Base-by-base conservation (phyloP, 225 moss, liverwort and hornwort genomes). In the Pleurozium schreberi region DNA sequence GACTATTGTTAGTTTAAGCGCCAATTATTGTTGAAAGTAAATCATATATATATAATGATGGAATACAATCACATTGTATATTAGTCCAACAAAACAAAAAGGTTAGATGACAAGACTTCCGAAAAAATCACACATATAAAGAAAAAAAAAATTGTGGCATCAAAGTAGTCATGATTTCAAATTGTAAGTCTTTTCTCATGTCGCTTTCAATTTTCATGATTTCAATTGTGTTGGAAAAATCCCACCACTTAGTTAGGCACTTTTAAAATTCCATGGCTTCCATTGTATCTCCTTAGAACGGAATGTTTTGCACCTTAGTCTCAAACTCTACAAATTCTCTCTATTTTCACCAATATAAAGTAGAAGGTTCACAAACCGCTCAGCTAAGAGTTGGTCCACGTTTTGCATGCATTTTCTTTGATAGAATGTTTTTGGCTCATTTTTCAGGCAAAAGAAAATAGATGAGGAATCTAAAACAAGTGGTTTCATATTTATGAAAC, bases 1-100 rank as follows among this genome's bases (percentile, higher is more conserved):
- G 9, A 36, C 0, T n/a, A n/a, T 0, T 3, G 0, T 36, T 49
- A 3, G 9, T 2, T 17, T 68, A 1, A 74, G 18, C 0, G 0
- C n/a, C n/a, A n/a, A 5, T 15, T 28, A 42, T 8, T 26, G 8
- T 34, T 75, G 14, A 36, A 76, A 78, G 38, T 6, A 38, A 26
- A 57, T n/a, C 10, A 26, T 17, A 17, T n/a, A n/a, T 38, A n/a
- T 78, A 1, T 38, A 36, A 3, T 22, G 1, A 22, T 77, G 36
- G 9, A 53, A 53, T 49, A 49, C 49, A 49, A 3, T 2, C 0
- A 19, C 33, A 19, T 33, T 6, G 12, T 49, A 31, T 0, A 33
- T 1, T 31, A 47, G 2, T 53, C 53, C 17, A 49, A 75, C 8
- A 14, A 2, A 71, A 43, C 0, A 21, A 1, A 3, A 50, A 13